These are phyloP conservation scores for Neofusicoccum cordaticola DNA, from an alignment of 2,329 filamentous ascomycete species.

Conservation along the genomic window DNA sequence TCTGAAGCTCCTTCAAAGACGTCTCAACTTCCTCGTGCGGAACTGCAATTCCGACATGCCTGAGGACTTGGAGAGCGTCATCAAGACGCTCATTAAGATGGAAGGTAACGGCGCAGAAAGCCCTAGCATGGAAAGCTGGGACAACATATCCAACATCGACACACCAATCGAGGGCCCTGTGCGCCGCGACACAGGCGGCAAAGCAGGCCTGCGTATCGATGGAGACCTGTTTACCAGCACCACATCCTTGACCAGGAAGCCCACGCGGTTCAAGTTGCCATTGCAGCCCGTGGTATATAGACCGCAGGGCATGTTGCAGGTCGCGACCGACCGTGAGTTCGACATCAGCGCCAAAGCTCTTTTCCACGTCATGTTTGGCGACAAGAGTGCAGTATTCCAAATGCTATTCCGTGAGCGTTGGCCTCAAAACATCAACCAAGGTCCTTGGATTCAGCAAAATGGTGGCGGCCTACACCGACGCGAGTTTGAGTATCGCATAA, in stretches of 20 bases:
- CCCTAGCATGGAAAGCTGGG: slow-evolving; percentile 85
- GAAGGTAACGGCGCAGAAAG: slow-evolving; percentile 63
- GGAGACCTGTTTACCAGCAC: slow-evolving; percentile 55
- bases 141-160: slow-evolving; percentile 64
- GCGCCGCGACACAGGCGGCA: slow-evolving; percentile 37
- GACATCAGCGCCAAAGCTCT: slow-evolving; percentile 90
- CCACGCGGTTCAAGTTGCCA: slow-evolving; percentile 77
- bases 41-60: slow-evolving; percentile 72
- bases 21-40: slow-evolving; percentile 81
- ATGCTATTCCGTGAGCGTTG: slow-evolving; percentile 73
- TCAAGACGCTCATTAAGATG: slow-evolving; percentile 71
- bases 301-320: slow-evolving; percentile 74
- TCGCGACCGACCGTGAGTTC: slow-evolving; percentile 76
- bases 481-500: slow-evolving; percentile 77
- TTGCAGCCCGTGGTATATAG: slow-evolving; percentile 78
- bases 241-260: slow-evolving; percentile 37
- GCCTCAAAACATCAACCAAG: slow-evolving; percentile 65
- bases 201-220: slow-evolving; percentile 60
- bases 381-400: slow-evolving; percentile 92
- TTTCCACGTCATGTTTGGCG: slow-evolving; percentile 94
- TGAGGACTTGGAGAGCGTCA: slow-evolving; percentile 64
- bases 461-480: slow-evolving; percentile 71
- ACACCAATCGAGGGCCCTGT: slow-evolving; percentile 55
- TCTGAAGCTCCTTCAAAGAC: slow-evolving; percentile 73
- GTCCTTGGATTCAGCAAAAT: slow-evolving; percentile 69